Base-by-base conservation (phyloP, 2,329 filamentous ascomycete genomes). In the Verticillium nubilum region DNA sequence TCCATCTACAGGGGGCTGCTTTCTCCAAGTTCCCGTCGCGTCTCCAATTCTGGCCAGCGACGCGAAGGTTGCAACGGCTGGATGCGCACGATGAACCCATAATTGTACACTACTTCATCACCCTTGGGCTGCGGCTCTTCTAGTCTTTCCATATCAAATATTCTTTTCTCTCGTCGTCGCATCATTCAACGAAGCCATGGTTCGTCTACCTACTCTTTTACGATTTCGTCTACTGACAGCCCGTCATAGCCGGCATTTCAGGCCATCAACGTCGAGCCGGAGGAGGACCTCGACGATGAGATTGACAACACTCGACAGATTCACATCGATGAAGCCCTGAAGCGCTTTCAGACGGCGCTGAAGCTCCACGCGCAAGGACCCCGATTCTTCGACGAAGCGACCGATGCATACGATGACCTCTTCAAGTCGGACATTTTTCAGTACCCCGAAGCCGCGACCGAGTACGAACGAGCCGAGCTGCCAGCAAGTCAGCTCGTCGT, bases 261-360 rank as follows among this genome's bases (percentile, higher is more conserved):
- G 68, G 91, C 94, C 58, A 87, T 97, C 74, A 99, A 99, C 72
- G 86, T 98, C 75, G 93, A 97, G 74, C 90, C 91, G 10, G 95
- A 97, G 76, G 91, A 96, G 69, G 91, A 91, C 60, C 80, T 89
- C 64, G 92, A 97, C 70, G 91, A 96, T 67, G 93, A 97, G 74
- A 80, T 97, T 69, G 95, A 99, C 72, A 92, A 95, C 68, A 97
- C 93, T 33, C 95, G 94, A 72, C 94, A 98, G 74, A 87, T 99
- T 57, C 93, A 97, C 69, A 94, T 98, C 69, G 95, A 99, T 69
- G 95, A 99, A 76, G 93, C 95, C 54, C 80, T 99, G 63, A 98
- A 97, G 76, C 85, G 94, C 35, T 99, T 97, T 72, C 93, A 98
- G 70, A 88, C 83, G 67, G 95, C 95, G 54, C 78, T 99, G 60